Evolutionary conservation across 2,329 filamentous ascomycete genomes (phyloP), one percentile per base, ranked within the genome.

Genomic region (Colletotrichum gloeosporioides): DNA sequence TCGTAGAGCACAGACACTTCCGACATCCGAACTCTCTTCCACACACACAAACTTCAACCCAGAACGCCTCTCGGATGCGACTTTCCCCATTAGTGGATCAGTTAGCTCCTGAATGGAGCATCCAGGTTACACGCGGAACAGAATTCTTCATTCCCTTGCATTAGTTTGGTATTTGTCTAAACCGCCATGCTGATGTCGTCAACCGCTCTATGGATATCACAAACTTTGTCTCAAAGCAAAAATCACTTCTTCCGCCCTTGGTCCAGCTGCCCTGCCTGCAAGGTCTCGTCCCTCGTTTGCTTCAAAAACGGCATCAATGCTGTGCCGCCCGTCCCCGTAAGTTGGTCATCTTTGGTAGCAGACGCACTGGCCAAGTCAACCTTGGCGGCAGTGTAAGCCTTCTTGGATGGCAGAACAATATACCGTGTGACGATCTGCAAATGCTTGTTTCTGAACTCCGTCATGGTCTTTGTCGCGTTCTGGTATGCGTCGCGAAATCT

Each of bases 381-480:
- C 29, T 78, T 80, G 34, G 78, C 71, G 62, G 65, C 78, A 84
- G 66, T 74, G 78, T 80, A 79, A 18, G 83, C 82, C 73, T 88
- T 85, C 69, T 85, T 90, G 0, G 94, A 94, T 29, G 96, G 95
- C 71, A 97, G 87, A 79, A 98, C 93, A 80, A 99, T 98, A 84
- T 98, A 99, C 65, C 95, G 90, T 39, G 95, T 95, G 4, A 98
- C 96, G 74, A 99, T 95, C 83, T 95, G 92, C 79, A 98, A 95
- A 82, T 99, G 96, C 81, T 94, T 95, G 83, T 96, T 94, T 71
- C 96, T 90, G 81, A 98, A 93, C 25, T 90, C 88, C 13, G 92
- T 92, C 59, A 98, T 88, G 85, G 96, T 95, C 27, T 92, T 91
- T 1, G 96, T 90, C 59, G 95, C 96, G 0, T 90, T 90, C 74